Percentiles rank a stretch among this genome's conserved stretches.
These are phyloP conservation scores for Penicillium fimorum DNA, from an alignment of 495 filamentous ascomycete species.

Conservation along the genomic window DNA sequence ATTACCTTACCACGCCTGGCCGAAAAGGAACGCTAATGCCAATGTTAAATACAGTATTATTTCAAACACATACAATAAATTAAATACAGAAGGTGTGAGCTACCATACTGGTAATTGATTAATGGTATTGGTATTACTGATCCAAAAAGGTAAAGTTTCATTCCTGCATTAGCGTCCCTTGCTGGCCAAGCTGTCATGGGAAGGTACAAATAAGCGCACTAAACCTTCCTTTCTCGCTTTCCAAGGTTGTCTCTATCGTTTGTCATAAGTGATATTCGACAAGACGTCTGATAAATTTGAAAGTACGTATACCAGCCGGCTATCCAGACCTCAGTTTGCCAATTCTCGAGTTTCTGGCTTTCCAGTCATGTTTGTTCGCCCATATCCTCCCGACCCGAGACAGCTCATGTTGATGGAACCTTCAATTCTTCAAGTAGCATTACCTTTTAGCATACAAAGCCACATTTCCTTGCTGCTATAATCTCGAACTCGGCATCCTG, in stretches of 20 bases:
- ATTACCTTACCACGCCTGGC: conserved; percentile 5
- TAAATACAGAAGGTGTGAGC: no score
- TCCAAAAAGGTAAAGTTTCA: no score
- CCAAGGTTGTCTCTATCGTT: background rate
- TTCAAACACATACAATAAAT: no score
- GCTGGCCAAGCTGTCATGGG: no score
- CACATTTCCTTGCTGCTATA: background rate
- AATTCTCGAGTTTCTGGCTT: background rate
- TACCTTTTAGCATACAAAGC: background rate
- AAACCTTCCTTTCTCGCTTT: background rate
- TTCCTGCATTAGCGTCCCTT: no score
- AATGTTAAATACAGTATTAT: no score
- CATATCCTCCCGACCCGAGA: background rate
- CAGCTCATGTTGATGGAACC: background rate
- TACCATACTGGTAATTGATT: no score
- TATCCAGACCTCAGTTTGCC: no score
- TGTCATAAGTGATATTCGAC: background rate
- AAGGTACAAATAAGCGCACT: conserved; percentile 16
- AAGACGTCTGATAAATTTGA: background rate
- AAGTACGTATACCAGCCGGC: background rate
- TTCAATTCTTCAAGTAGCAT: background rate
- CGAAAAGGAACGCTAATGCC: no score
- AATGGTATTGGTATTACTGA: no score
- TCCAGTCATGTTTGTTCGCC: background rate
- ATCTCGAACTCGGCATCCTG: background rate